These are phyloP conservation scores for Pichia californica DNA, from an alignment of 805 yeast species.

Conservation along the genomic window DNA sequence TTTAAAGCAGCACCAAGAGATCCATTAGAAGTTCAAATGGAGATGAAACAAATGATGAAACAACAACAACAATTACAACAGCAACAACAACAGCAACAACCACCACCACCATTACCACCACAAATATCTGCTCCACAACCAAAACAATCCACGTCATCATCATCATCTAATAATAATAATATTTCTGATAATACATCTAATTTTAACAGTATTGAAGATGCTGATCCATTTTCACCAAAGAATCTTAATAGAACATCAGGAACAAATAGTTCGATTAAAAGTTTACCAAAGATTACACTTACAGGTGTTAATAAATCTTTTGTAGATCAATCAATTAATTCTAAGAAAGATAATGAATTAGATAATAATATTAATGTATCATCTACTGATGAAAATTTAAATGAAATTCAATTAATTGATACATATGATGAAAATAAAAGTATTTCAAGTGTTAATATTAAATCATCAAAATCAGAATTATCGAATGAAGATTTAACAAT, in stretches of 20 bases:
- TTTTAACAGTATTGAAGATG: conserved; percentile 1
- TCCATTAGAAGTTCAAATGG: conserved; percentile 40
- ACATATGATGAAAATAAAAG: neutral
- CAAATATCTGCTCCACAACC: no score
- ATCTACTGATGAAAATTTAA: neutral
- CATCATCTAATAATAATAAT: neutral
- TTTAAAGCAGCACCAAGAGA: conserved; percentile 33
- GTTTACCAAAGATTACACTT: conserved; percentile 1
- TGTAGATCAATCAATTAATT: neutral
- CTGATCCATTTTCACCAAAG: conserved; percentile 9
- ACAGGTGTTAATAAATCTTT: neutral
- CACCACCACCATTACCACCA: conserved; percentile 1
- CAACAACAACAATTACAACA: conserved; percentile 24
- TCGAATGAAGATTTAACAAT: neutral
- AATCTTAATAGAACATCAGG: conserved; percentile 1
- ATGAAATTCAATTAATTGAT: neutral
- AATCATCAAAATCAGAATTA: neutral
- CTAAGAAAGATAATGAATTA: neutral
- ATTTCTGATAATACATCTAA: neutral
- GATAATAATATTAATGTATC: neutral
- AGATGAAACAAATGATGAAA: conserved; percentile 15
- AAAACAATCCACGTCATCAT: no score
- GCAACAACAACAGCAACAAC: conserved; percentile 18
- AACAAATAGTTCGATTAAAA: neutral
- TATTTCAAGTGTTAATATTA: neutral